These are phyloP conservation scores for Colletotrichum lini DNA, from an alignment of 2,329 filamentous ascomycete genomes.

Conservation along the genomic window DNA sequence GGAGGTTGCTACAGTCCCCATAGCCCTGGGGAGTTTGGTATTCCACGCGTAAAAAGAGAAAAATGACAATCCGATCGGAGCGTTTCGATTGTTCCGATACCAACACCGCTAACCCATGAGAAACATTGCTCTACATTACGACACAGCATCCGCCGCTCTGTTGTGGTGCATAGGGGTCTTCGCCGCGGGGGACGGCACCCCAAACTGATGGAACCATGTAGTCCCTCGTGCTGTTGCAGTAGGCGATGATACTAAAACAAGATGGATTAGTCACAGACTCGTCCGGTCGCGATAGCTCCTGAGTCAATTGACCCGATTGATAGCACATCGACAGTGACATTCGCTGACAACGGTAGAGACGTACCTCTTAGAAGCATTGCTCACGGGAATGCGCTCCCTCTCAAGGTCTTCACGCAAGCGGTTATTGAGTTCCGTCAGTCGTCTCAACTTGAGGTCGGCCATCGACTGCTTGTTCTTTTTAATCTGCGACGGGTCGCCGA, in stretches of 20 bases:
- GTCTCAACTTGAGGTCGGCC: constrained; percentile 96
- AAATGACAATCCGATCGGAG: constrained; percentile 34
- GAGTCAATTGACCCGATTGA: constrained; percentile 10
- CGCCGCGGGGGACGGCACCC: constrained; percentile 93
- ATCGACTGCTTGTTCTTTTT: constrained; percentile 99
- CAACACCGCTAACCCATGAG: constrained; percentile 26
- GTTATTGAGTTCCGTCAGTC: constrained; percentile 96
- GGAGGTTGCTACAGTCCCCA: constrained; percentile 30
- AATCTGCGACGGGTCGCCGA: constrained; percentile 77
- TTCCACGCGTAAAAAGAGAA: constrained; percentile 40
- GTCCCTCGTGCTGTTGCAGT: constrained; percentile 97
- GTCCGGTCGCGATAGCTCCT: neutral
- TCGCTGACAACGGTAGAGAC: constrained; percentile 47
- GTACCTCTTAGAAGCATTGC: constrained; percentile 90
- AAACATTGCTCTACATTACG: constrained; percentile 79
- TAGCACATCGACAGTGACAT: neutral
- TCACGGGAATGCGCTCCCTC: constrained; percentile 94
- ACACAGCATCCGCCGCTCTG: constrained; percentile 93
- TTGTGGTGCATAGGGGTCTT: constrained; percentile 98
- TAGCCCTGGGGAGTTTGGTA: constrained; percentile 35
- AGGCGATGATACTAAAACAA: constrained; percentile 86
- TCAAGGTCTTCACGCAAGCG: constrained; percentile 96
- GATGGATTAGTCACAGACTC: constrained; percentile 22
- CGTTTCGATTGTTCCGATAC: constrained; percentile 17
- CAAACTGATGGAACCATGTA: constrained; percentile 99